Conservation (phyloP, 495 filamentous ascomycete genomes). For the Platismatia glauca region DNA sequence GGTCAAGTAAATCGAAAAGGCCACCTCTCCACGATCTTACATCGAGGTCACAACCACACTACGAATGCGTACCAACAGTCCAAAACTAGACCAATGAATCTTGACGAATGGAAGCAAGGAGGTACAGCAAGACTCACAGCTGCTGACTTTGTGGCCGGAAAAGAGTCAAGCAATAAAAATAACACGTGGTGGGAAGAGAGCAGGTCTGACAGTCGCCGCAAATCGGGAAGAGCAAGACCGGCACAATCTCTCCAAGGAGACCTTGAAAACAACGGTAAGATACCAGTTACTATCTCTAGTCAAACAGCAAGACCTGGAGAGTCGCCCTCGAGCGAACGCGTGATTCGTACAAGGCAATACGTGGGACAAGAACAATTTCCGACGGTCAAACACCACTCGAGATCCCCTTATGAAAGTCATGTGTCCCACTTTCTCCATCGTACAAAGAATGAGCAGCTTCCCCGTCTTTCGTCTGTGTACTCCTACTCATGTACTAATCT, state of each 20-base stretch:
- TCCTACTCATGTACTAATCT: conserved; percentile 22
- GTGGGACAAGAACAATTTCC: conserved; percentile 4
- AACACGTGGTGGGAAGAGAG: conserved; percentile 46
- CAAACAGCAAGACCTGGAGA: background rate
- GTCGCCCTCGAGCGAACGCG: background rate
- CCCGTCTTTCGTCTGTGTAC: conserved; percentile 16
- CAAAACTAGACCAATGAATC: conserved; percentile 35
- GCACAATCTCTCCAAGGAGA: conserved; percentile 40
- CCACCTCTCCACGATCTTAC: conserved; percentile 37
- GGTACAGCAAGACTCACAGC: conserved; percentile 43
- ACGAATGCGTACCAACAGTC: conserved; percentile 35
- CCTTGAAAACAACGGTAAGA: conserved; percentile 43
- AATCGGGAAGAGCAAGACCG: conserved; percentile 28
- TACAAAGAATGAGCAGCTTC: conserved; percentile 1
- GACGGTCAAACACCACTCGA: background rate
- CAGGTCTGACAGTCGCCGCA: conserved; percentile 30
- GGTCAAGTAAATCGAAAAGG: conserved; percentile 21
- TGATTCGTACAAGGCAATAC: conserved; percentile 15
- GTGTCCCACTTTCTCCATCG: conserved; percentile 10
- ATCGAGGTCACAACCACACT: conserved; percentile 34
- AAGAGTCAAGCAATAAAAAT: conserved; percentile 33
- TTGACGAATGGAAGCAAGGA: conserved; percentile 53
- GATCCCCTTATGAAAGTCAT: conserved; percentile 1
- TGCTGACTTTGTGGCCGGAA: conserved; percentile 38
- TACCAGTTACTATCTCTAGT: background rate